These are phyloP conservation scores for Exophiala xenobiotica DNA, from an alignment of 2,329 filamentous ascomycete genomes.

Conservation along the genomic window DNA sequence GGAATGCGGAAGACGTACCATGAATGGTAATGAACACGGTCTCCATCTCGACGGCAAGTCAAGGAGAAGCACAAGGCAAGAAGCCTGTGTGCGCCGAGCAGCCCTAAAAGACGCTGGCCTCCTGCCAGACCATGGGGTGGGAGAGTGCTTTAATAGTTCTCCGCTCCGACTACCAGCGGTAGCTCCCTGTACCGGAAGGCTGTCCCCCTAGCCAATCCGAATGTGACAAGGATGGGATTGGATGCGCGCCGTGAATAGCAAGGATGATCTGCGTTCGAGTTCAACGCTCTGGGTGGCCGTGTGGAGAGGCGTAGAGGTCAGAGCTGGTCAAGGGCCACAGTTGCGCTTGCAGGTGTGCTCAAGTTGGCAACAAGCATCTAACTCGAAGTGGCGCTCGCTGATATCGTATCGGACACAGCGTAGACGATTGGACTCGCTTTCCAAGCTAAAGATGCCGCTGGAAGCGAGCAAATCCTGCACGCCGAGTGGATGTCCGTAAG, in stretches of 20 bases:
- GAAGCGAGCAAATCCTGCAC: too few species aligned
- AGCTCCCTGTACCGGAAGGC: background rate
- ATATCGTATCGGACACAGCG: background rate
- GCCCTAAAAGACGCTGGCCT: slow-evolving; percentile 30
- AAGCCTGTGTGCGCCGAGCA: slow-evolving; percentile 24
- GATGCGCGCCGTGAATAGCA: background rate
- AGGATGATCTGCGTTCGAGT: background rate
- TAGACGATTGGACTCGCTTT: slow-evolving; percentile 3
- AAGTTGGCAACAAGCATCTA: too few species aligned
- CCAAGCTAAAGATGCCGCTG: background rate
- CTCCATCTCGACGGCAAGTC: slow-evolving; percentile 56
- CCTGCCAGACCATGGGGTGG: slow-evolving; percentile 12
- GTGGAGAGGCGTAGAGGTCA: background rate
- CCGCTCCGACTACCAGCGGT: background rate
- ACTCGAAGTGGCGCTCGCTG: too few species aligned
- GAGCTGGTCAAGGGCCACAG: background rate
- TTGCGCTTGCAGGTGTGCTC: background rate
- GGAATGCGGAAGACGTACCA: slow-evolving; percentile 54
- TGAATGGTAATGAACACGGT: slow-evolving; percentile 91
- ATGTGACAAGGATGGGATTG: background rate
- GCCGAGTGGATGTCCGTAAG: too few species aligned
- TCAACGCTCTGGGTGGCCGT: background rate
- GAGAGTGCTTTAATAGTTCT: slow-evolving; percentile 9
- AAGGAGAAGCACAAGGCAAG: slow-evolving; percentile 15
- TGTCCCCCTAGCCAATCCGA: background rate